Evolutionary conservation across 176 grass and related monocot genomes (phyloP).

Genomic region (Stipa capillata): DNA sequence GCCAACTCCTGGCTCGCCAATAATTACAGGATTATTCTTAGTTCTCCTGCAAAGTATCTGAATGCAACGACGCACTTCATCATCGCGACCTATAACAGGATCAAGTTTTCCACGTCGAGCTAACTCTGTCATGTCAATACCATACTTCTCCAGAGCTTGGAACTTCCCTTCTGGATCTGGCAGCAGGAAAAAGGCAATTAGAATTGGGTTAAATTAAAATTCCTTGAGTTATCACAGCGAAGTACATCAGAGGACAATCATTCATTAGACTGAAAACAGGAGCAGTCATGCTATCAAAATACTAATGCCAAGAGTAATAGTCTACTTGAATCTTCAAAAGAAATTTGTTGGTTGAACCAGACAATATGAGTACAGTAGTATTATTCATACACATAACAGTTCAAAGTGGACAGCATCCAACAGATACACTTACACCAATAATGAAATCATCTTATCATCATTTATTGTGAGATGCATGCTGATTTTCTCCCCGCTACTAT

Average conservation of each 20-base stretch:
- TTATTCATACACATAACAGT: not conserved
- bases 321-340: not conserved
- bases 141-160: conserved; percentile 88
- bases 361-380: not conserved
- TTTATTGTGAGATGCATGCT: not conserved
- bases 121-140: conserved; percentile 90
- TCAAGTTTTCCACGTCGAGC: conserved; percentile 82
- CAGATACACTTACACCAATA: not conserved
- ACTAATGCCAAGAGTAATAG: not conserved
- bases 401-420: not conserved
- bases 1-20: conserved; percentile 88
- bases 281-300: not conserved
- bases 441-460: not conserved
- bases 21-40: conserved; percentile 96
- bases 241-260: not conserved
- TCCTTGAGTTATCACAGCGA: not conserved
- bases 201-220: not conserved
- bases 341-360: not conserved
- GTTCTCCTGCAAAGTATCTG: conserved; percentile 96
- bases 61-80: conserved; percentile 86
- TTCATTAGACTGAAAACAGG: not conserved
- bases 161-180: conserved; percentile 95
- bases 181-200: conserved; percentile 15
- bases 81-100: conserved; percentile 90
- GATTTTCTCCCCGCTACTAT: not conserved